These are phyloP conservation scores for Spencermartinsiella ligniputridi DNA, from an alignment of 1,139 yeast genomes.

Conservation along the genomic window DNA sequence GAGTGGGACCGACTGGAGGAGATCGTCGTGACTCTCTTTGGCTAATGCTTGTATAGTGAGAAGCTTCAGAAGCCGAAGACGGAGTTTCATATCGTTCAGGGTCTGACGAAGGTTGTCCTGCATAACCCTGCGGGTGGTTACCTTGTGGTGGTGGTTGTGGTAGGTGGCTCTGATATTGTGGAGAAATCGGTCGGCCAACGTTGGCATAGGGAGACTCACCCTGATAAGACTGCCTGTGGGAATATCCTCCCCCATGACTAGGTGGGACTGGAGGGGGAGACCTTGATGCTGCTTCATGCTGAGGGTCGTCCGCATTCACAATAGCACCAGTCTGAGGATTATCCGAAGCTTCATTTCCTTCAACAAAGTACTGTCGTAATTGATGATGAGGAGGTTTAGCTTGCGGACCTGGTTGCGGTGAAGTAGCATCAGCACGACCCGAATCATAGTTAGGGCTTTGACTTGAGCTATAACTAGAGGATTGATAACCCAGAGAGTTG, in stretches of 20 bases:
- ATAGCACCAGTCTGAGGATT: neutral
- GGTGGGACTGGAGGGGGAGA: constrained; percentile 1
- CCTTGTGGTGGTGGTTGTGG: constrained; percentile 7
- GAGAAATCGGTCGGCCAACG: constrained; percentile 4
- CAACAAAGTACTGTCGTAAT: constrained; percentile 14
- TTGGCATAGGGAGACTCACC: neutral
- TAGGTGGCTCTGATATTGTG: too few relatives aligned
- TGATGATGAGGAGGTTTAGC: constrained; percentile 7
- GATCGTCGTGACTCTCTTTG: constrained; percentile 27
- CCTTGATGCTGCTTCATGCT: neutral
- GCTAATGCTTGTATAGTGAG: constrained; percentile 75
- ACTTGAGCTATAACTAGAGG: too few relatives aligned
- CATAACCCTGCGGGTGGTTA: too few relatives aligned
- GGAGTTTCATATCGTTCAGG: constrained; percentile 4
- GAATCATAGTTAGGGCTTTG: too few relatives aligned
- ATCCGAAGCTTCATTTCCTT: constrained; percentile 3
- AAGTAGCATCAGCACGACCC: neutral
- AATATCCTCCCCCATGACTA: constrained; percentile 6
- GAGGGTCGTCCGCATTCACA: neutral
- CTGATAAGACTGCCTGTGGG: neutral
- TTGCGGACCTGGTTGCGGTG: neutral
- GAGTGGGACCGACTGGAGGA: constrained; percentile 13
- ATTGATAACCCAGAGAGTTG: neutral
- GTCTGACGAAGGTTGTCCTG: constrained; percentile 6
- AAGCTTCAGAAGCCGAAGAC: constrained; percentile 34